Conservation (phyloP, 225 moss, liverwort and hornwort genomes). For the Anthoceros angustus region DNA sequence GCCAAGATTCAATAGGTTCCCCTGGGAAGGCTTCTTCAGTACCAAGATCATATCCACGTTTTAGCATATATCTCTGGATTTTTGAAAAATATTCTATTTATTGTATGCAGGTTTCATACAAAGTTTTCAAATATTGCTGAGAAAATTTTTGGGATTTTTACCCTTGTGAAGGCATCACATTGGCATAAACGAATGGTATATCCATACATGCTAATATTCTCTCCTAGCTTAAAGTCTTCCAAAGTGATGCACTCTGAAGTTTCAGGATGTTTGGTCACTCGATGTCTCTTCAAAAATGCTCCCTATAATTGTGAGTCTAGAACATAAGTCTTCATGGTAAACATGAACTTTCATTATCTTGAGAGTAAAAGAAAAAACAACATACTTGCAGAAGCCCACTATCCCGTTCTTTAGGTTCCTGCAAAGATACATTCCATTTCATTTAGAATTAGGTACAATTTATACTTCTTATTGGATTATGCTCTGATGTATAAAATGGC, state of each 20-base stretch:
- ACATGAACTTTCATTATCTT: neutral
- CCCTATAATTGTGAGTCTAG: conserved; percentile 26
- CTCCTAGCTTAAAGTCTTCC: conserved; percentile 53
- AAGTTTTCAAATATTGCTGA: too few relatives aligned
- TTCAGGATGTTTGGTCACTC: conserved; percentile 48
- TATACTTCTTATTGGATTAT: neutral
- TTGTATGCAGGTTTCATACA: too few relatives aligned
- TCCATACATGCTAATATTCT: conserved; percentile 61
- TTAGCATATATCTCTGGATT: conserved; percentile 68
- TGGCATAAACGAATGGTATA: conserved; percentile 65
- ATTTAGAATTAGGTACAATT: neutral
- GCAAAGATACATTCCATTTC: neutral
- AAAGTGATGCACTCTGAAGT: conserved; percentile 47
- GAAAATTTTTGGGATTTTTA: neutral
- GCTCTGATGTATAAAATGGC: neutral
- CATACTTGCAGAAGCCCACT: conserved; percentile 59
- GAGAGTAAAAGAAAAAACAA: neutral
- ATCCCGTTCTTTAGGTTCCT: conserved; percentile 83
- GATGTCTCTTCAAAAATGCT: conserved; percentile 82
- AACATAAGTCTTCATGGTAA: neutral
- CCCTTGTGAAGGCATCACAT: conserved; percentile 84
- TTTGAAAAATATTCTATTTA: too few relatives aligned
- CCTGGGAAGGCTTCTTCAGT: conserved; percentile 64
- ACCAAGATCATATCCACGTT: conserved; percentile 69
- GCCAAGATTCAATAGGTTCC: conserved; percentile 60